Evolutionary conservation across 2,329 filamentous ascomycete species (phyloP), one percentile per base, ranked within the genome.

Genomic region (Chaetomiaceae sp.): DNA sequence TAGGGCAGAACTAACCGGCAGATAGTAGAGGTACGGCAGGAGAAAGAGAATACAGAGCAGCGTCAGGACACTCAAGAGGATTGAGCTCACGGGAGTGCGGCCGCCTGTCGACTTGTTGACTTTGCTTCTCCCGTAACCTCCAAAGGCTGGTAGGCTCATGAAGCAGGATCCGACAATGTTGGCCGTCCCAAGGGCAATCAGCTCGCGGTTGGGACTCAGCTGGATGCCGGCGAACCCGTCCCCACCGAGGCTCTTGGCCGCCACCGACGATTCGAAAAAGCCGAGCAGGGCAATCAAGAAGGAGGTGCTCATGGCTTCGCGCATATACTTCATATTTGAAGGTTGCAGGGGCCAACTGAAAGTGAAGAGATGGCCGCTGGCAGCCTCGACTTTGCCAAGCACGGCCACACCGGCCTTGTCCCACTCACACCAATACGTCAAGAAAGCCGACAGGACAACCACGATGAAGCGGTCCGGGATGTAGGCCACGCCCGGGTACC

Each of bases 211-310:
- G 1, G 93, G 82, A 64, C 90, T 96, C 37, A 96, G 75, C 46
- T 86, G 81, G 65, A 96, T 89, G 27, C 83, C 86, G 53, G 87
- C 80, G 27, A 96, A 85, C 9, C 81, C 81, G 56, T 85, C 81
- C 44, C 81, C 80, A 6, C 86, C 87, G 3, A 99, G 73, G 55
- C 88, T 92, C 70, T 97, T 97, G 31, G 93, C 93, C 1, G 93
- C 93, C 12, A 99, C 90, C 0, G 90, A 96, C 3, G 89, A 96
- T 68, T 99, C 93, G 62, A 99, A 99, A 70, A 99, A 99, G n/a
- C 93, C 93, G 0, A 99, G 82, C 20, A 99, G 76, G 0, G 91
- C 89, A 57, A 99, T 96, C 48, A 97, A 76, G 63, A 99, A 96
- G 0, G 89, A 87, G 0, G 93, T 97, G 45, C 88, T 85, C 78